A percentile compares a stretch with the other conserved stretches of the same genome.
Evolutionary conservation across 2,329 filamentous ascomycete genomes (phyloP).

Genomic region (Colletotrichum abscissum): DNA sequence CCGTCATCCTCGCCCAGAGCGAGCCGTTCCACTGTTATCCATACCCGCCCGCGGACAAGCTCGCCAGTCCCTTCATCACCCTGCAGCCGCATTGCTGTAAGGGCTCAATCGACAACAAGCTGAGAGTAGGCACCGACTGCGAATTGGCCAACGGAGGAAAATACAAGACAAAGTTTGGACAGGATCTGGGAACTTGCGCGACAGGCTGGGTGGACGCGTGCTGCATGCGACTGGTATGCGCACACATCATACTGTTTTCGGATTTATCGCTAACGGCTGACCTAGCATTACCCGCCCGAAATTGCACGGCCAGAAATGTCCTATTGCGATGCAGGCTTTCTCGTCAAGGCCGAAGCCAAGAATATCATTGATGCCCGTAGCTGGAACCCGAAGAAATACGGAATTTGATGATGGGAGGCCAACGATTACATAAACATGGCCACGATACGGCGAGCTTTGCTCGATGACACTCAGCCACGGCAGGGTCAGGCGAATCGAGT

Average conservation of each 20-base stretch:
- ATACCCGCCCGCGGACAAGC: constrained; percentile 20
- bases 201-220: constrained; percentile 31
- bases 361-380: constrained; percentile 20
- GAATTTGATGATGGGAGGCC: not conserved
- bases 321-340: constrained; percentile 29
- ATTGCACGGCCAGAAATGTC: constrained; percentile 25
- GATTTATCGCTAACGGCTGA: not conserved
- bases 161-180: constrained; percentile 34
- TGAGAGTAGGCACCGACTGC: constrained; percentile 24
- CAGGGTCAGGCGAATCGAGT: not conserved
- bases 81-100: constrained; percentile 32
- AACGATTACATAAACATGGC: not conserved
- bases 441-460: not conserved
- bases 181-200: constrained; percentile 33
- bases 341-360: constrained; percentile 25
- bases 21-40: constrained; percentile 35
- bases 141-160: constrained; percentile 23
- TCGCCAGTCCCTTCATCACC: constrained; percentile 26
- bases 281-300: constrained; percentile 34
- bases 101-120: constrained; percentile 25
- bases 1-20: constrained; percentile 29
- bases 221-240: constrained; percentile 33
- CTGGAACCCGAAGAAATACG: constrained; percentile 15
- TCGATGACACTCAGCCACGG: not conserved
- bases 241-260: not conserved